Evolutionary conservation across 2,329 filamentous ascomycete species (phyloP).

Genomic region (Fusarium concolor): DNA sequence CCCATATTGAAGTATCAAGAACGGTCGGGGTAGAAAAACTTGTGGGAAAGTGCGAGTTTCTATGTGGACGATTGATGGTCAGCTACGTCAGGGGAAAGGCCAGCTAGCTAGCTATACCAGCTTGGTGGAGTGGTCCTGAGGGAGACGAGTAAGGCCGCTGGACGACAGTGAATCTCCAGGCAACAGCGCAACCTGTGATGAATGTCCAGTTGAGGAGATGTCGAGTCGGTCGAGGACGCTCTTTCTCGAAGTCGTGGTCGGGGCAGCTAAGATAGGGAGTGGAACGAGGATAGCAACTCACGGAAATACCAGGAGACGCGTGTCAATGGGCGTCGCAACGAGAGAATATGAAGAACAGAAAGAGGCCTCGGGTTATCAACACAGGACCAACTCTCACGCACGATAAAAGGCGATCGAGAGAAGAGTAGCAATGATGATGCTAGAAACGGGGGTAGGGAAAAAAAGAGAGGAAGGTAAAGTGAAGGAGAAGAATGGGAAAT

Average conservation of each 20-base stretch:
- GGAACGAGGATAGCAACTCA: conserved; percentile 45
- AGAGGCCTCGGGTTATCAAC: conserved; percentile 38
- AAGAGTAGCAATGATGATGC: conserved; percentile 55
- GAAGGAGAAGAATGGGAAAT: conserved; percentile 47
- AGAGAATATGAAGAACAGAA: conserved; percentile 46
- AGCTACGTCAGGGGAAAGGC: conserved; percentile 45
- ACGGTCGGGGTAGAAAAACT: conserved; percentile 49
- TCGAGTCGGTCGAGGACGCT: conserved; percentile 28
- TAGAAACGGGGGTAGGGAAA: conserved; percentile 42
- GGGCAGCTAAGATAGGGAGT: conserved; percentile 21
- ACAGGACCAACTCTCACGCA: conserved; percentile 45
- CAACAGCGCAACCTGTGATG: conserved; percentile 15
- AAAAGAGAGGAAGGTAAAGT: conserved; percentile 43
- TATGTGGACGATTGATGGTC: conserved; percentile 28
- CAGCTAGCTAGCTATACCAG: conserved; percentile 43
- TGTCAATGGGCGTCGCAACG: conserved; percentile 50
- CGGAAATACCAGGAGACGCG: conserved; percentile 49
- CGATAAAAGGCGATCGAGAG: conserved; percentile 45
- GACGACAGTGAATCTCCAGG: conserved; percentile 2
- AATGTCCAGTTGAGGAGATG: conserved; percentile 12
- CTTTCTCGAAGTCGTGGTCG: conserved; percentile 30
- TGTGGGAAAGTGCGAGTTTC: conserved; percentile 50
- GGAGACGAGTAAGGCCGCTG: conserved; percentile 13
- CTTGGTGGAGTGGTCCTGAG: conserved; percentile 21
- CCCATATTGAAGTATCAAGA: conserved; percentile 57